These are phyloP conservation scores for Chaetomiaceae sp. DNA, from an alignment of 2,329 filamentous ascomycete genomes.

Conservation along the genomic window DNA sequence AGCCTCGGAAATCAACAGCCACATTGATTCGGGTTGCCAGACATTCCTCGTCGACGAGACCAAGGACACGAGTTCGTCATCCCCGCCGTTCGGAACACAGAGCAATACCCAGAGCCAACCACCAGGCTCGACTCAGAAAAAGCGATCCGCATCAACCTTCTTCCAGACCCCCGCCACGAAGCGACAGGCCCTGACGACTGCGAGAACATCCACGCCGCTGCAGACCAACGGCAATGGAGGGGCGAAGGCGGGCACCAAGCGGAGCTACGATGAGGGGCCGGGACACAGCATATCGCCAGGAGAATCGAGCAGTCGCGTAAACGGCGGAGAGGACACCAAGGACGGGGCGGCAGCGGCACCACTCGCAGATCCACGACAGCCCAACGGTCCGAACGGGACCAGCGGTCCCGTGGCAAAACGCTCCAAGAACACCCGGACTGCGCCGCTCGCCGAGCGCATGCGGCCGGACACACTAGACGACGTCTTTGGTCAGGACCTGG, in stretches of 20 bases:
- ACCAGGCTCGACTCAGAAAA: conserved; percentile 47
- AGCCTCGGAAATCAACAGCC: conserved; percentile 74
- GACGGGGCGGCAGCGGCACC: conserved; percentile 1
- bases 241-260: conserved; percentile 42
- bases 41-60: conserved; percentile 57
- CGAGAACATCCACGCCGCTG: conserved; percentile 27
- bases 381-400: neutral
- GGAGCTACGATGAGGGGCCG: conserved; percentile 52
- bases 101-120: conserved; percentile 32
- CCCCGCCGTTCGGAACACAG: conserved; percentile 33
- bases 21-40: conserved; percentile 81
- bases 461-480: conserved; percentile 78
- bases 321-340: neutral
- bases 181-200: conserved; percentile 39
- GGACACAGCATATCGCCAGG: conserved; percentile 31
- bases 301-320: conserved; percentile 21
- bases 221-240: conserved; percentile 15
- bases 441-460: conserved; percentile 91
- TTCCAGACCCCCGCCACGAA: conserved; percentile 60
- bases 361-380: conserved; percentile 20
- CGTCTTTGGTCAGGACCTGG: conserved; percentile 86
- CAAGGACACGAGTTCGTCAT: conserved; percentile 17
- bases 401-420: conserved; percentile 53
- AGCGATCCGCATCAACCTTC: conserved; percentile 54
- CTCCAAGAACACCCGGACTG: conserved; percentile 64